These are phyloP conservation scores for Karstenula rhodostoma DNA, from an alignment of 2,329 filamentous ascomycete genomes.

Conservation along the genomic window DNA sequence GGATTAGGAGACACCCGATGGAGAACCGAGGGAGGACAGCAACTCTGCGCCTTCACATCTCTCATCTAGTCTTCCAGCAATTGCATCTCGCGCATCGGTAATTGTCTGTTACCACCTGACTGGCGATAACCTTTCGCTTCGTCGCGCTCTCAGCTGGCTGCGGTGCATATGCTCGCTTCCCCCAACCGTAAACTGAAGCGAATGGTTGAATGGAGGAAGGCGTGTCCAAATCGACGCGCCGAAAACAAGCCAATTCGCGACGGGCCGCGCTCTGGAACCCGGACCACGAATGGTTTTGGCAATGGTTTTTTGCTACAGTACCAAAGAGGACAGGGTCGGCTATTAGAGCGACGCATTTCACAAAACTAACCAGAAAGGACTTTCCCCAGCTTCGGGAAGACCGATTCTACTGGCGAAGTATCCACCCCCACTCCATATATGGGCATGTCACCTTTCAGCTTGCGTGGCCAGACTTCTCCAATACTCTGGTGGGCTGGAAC, in stretches of 20 bases:
- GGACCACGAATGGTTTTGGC: neutral
- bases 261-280: constrained; percentile 1
- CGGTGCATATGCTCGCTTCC: neutral
- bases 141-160: neutral
- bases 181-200: neutral
- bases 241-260: neutral
- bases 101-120: neutral
- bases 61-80: too few relatives aligned
- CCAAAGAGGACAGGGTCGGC: neutral
- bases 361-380: neutral
- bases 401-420: neutral
- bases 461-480: neutral
- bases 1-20: too few relatives aligned
- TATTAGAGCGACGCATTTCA: neutral
- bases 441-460: neutral
- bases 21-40: too few relatives aligned
- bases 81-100: too few relatives aligned
- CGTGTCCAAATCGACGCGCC: neutral
- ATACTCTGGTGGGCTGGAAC: neutral
- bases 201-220: neutral
- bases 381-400: neutral
- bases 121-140: neutral
- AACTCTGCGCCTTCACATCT: too few relatives aligned
- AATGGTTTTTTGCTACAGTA: neutral
- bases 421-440: neutral